Evolutionary conservation across 768 basidiomycete genomes (phyloP).

Genomic region (Boletus eberwhitei): DNA sequence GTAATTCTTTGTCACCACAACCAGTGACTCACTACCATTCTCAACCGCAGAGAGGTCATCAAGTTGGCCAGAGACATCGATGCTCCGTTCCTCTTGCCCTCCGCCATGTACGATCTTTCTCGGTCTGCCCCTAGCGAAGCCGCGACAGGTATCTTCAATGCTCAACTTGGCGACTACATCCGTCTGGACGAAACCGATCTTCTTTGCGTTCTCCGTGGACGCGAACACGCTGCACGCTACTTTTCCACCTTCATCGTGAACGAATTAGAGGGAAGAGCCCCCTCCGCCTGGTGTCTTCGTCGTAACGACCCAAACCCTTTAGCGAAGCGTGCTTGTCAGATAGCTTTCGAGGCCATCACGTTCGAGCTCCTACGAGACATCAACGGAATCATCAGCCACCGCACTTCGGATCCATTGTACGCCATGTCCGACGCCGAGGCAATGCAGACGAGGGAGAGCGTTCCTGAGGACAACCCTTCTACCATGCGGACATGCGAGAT

Average conservation of each 20-base stretch:
- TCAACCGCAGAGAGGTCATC: constrained; percentile 52
- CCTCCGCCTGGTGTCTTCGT: constrained; percentile 48
- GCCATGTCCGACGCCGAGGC: constrained; percentile 64
- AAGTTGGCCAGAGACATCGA: constrained; percentile 59
- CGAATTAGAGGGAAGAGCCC: constrained; percentile 63
- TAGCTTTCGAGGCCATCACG: constrained; percentile 70
- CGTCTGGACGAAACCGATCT: constrained; percentile 49
- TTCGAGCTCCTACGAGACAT: constrained; percentile 74
- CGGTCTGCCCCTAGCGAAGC: constrained; percentile 63
- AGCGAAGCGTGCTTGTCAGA: constrained; percentile 56
- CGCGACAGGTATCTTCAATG: constrained; percentile 46
- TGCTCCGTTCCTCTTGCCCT: constrained; percentile 58
- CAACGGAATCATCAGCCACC: constrained; percentile 62
- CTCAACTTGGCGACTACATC: constrained; percentile 38
- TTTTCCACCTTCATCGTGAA: constrained; percentile 76
- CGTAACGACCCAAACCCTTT: constrained; percentile 44
- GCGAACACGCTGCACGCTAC: constrained; percentile 69
- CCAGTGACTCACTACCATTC: constrained; percentile 6
- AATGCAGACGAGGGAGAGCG: constrained; percentile 58
- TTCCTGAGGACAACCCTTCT: constrained; percentile 39
- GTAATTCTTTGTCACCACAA: constrained; percentile 22
- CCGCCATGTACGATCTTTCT: constrained; percentile 80
- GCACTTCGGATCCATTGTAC: constrained; percentile 67
- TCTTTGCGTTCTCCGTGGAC: constrained; percentile 58
- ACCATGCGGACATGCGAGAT: constrained; percentile 60